Evolutionary conservation across 495 filamentous ascomycete species (phyloP).

Genomic region (Neurospora sp.): DNA sequence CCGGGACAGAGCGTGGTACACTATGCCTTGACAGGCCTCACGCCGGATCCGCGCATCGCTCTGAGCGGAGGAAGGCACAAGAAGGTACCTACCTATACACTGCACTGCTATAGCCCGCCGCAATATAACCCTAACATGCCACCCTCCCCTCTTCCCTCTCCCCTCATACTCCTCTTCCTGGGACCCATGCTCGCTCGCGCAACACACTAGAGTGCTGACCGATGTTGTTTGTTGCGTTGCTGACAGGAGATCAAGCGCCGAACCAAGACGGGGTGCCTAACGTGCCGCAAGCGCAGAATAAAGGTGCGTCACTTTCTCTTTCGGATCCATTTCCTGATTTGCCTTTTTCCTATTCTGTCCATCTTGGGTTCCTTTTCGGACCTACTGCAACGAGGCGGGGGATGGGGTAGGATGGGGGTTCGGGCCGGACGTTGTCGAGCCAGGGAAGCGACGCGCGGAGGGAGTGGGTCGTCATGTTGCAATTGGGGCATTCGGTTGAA

Average conservation of each 20-base stretch:
- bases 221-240: slow-evolving; percentile 15
- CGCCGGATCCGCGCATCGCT: slow-evolving; percentile 49
- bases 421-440: not conserved
- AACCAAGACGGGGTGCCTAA: slow-evolving; percentile 95
- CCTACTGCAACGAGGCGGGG: not conserved
- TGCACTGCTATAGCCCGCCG: not conserved
- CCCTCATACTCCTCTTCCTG: not conserved
- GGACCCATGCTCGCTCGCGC: not conserved
- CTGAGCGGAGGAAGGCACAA: slow-evolving; percentile 79
- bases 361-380: not conserved
- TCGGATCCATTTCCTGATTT: not conserved
- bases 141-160: not conserved
- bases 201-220: slow-evolving; percentile 9
- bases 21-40: slow-evolving; percentile 45
- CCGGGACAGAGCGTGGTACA: slow-evolving; percentile 33
- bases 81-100: slow-evolving; percentile 45
- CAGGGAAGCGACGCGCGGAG: not conserved
- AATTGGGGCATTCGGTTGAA: not conserved
- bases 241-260: slow-evolving; percentile 84
- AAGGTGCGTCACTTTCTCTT: slow-evolving; percentile 59
- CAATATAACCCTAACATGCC: not conserved
- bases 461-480: not conserved
- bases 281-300: slow-evolving; percentile 92
- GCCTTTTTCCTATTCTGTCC: not conserved
- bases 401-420: not conserved